phyloP scores from a whole-genome alignment of 2,329 filamentous ascomycete genomes.

The Calonectria hawksworthii region DNA sequence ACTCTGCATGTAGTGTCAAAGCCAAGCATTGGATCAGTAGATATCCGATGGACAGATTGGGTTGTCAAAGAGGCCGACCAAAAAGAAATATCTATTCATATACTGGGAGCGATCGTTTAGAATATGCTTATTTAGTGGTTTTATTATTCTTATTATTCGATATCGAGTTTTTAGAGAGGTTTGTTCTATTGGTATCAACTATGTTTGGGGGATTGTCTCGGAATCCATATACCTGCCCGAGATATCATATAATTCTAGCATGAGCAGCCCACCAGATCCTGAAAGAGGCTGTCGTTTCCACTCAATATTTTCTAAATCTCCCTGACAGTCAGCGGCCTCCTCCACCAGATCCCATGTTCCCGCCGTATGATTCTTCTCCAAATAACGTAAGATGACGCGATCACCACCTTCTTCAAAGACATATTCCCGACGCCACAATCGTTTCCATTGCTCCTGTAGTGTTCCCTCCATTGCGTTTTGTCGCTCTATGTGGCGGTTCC shows the following conservation, averaged over 20 bases:
- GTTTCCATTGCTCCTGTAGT: slow-evolving; percentile 48
- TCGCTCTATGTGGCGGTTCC: slow-evolving; percentile 46
- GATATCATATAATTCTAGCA: slow-evolving; percentile 28
- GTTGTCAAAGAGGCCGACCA: rapidly evolving
- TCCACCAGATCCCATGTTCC: slow-evolving; percentile 38
- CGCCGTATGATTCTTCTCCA: slow-evolving; percentile 38
- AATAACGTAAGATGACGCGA: slow-evolving; percentile 48
- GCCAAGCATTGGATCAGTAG: slow-evolving; percentile 36
- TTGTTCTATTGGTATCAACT: not conserved
- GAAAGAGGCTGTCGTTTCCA: slow-evolving; percentile 38
- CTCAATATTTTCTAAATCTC: slow-evolving; percentile 25
- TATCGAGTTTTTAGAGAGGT: not conserved
- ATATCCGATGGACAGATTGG: not conserved
- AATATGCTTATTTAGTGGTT: too few species aligned
- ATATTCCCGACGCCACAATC: slow-evolving; percentile 51
- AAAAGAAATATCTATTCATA: not conserved
- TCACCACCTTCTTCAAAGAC: slow-evolving; percentile 53
- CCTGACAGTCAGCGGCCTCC: slow-evolving; percentile 30
- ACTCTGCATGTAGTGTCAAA: slow-evolving; percentile 36
- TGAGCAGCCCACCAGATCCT: slow-evolving; percentile 29
- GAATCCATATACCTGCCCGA: not conserved
- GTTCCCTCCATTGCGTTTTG: slow-evolving; percentile 47
- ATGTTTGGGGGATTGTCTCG: not conserved
- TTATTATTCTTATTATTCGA: not conserved
- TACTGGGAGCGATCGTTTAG: not conserved